Base-by-base conservation (phyloP, 306 rosid genomes). In the Fragaria vesca region DNA sequence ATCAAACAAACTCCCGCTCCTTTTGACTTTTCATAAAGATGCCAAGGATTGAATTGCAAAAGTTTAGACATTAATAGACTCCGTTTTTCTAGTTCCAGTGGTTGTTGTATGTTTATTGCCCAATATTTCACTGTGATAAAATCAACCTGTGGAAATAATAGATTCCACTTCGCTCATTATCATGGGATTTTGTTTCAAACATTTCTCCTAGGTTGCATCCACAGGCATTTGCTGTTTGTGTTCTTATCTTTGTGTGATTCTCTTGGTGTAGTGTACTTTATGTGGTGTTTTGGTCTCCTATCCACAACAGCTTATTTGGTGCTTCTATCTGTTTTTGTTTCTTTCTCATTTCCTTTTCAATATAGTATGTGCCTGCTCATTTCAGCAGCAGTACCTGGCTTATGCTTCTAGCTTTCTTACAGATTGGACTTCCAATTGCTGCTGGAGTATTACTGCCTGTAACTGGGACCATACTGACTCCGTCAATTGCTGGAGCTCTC, bases 351-450 rank as follows among this genome's bases (percentile, higher is more conserved):
- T 47, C 1, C 40, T 4, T 24, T 9, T 21, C 36, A 66, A 48
- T 24, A 42, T 17, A 71, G 9, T 47, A 21, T 30, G 34, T 74
- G 32, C 47, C 40, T 72, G 70, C 69, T 66, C 32, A 9, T 46
- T 52, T 38, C 71, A 58, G 34, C 71, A 58, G 40, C 55, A 48
- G 72, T 66, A 51, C 13, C 52, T 26, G n/a, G 79, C 78, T 82
- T 24, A 76, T 63, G 71, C 73, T 71, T 47, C 69, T 54, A 43
- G 60, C 74, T 47, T 80, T 61, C 72, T 12, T 83, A 75, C 88
- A 94, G 98, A 97, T 94, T 77, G 98, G 97, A 71, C 86, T 94
- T 85, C 98, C 98, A 84, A 89, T 94, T 79, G 98, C 97, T 40
- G 97, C 97, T 40, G 98, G 98, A 77, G 84, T 87, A 77, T 76